These are phyloP conservation scores for Fulvia fulva DNA, from an alignment of 2,329 filamentous ascomycete species.

Conservation along the genomic window DNA sequence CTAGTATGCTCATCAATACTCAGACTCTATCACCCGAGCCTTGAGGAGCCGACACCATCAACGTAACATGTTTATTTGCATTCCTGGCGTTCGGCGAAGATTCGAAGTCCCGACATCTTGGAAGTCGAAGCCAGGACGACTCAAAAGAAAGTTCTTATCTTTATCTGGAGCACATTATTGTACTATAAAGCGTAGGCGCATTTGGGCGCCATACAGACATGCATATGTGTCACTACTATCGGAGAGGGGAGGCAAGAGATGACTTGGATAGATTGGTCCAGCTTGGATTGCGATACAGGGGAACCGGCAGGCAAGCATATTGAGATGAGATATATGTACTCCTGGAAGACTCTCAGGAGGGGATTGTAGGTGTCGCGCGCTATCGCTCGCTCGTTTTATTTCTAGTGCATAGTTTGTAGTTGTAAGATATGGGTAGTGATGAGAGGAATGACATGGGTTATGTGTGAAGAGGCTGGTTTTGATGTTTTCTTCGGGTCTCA, in stretches of 20 bases:
- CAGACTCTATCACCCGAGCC: slow-evolving; percentile 12
- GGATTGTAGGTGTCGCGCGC: background rate
- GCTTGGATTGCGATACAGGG: background rate
- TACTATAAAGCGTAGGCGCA: background rate
- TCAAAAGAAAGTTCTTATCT: background rate
- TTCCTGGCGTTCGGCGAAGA: background rate
- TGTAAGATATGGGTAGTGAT: background rate
- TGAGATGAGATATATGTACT: background rate
- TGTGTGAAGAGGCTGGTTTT: background rate
- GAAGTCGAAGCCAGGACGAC: background rate
- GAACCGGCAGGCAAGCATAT: background rate
- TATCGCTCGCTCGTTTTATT: background rate
- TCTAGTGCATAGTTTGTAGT: background rate
- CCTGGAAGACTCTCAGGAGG: background rate
- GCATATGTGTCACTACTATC: background rate
- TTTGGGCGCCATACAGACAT: background rate
- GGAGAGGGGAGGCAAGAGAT: background rate
- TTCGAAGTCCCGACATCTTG: no score
- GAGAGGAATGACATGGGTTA: background rate
- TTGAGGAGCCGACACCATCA: background rate
- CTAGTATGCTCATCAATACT: slow-evolving; percentile 33
- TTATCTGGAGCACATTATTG: background rate
- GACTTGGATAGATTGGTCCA: background rate
- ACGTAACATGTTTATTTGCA: background rate
- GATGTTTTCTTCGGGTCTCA: no score